Base-by-base conservation (phyloP, 352 stramenopile genomes). In the Globisporangium barbulae region DNA sequence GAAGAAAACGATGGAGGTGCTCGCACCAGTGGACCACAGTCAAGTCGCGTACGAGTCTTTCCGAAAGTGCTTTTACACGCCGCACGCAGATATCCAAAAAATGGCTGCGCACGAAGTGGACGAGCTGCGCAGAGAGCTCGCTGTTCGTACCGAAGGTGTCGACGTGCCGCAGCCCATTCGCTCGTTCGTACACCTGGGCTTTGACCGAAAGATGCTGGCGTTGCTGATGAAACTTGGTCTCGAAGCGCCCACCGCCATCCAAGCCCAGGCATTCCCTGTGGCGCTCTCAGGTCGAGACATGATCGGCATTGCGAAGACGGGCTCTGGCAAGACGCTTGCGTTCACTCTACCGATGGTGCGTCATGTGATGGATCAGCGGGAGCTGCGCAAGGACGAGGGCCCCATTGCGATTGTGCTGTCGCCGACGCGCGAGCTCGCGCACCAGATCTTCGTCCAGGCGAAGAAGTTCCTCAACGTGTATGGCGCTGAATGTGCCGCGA, bases 241-340 rank as follows among this genome's bases (percentile, higher is more conserved):
- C 4, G 85, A 93, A 63, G 82, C 85, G 13, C 87, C 87, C 13
- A 95, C 87, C 15, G 74, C 85, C 21, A 95, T 95, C 69, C 87
- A 95, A 56, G 62, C 85, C 0, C 85, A 96, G 68, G 73, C 89
- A n/a, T 87, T 97, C 42, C 89, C 89, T 0, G 69, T 95, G 13
- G 87, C 88, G 4, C 65, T 97, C 53, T 83, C 73, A 0, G 89
- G 89, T 0, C 67, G 83, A 31, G 87, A 96, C 65, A 69, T 96
- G 53, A 90, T 96, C 55, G 87, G 74, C 33, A 97, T 95, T 53
- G 94, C 96, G 54, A 96, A 99, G 81, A 99, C 97, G 1, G 97
- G 97, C 30, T 98, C 88, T 2, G 97, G 97, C 2, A 99, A 99
- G 79, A 99, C 97, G 10, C 85, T 99, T 31, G 94, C 97, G 4